Percentiles rank a stretch among this genome's conserved stretches.
Conservation (phyloP, 805 yeast genomes). For the Crinitomyces ghanaensis region DNA sequence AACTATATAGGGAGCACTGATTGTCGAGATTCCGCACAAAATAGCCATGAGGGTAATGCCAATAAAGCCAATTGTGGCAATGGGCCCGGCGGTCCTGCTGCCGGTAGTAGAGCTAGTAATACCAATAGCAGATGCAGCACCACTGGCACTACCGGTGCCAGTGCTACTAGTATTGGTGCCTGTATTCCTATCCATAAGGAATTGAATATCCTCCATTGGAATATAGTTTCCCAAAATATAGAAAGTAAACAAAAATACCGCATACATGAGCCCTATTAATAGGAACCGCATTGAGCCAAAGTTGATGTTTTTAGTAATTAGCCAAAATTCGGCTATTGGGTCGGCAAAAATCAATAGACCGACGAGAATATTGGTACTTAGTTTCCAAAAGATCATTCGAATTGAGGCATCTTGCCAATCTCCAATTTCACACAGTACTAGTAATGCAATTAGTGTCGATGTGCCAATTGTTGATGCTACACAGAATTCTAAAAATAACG, state of each 20-base stretch:
- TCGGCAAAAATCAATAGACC: conserved; percentile 21
- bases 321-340: conserved; percentile 20
- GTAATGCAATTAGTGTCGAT: conserved; percentile 22
- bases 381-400: conserved; percentile 19
- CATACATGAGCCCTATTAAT: conserved; percentile 11
- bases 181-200: not conserved
- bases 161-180: not conserved
- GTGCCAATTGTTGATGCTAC: too few relatives aligned
- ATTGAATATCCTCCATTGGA: conserved; percentile 14
- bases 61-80: conserved; percentile 28
- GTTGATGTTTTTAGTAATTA: not conserved
- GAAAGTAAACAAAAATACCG: conserved; percentile 20
- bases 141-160: not conserved
- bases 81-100: conserved; percentile 6
- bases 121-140: not conserved
- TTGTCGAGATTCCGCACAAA: conserved; percentile 31
- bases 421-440: conserved; percentile 30
- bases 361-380: conserved; percentile 18
- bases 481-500: too few relatives aligned
- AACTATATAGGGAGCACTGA: conserved; percentile 30
- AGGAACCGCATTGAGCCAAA: conserved; percentile 2
- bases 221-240: conserved; percentile 19
- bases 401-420: conserved; percentile 15
- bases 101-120: not conserved
- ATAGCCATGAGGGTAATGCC: conserved; percentile 33